phyloP scores from a whole-genome alignment of 2,329 filamentous ascomycete species.

The Didymella glomerata region DNA sequence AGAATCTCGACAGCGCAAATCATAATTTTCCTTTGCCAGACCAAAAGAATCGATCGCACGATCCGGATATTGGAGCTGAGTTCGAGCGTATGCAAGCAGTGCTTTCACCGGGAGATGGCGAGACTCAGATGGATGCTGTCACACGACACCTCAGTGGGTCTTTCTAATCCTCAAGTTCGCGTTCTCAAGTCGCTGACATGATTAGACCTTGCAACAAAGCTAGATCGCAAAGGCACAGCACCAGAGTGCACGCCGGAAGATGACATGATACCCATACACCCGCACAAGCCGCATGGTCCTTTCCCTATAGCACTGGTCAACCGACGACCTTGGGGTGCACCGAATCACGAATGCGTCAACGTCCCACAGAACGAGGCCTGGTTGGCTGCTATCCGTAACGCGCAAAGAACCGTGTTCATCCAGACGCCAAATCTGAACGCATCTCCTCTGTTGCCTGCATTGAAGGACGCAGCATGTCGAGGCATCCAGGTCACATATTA shows the following conservation, averaged over 20 bases:
- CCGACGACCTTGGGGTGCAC: conserved; percentile 70
- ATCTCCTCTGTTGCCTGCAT: conserved; percentile 68
- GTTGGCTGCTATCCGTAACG: conserved; percentile 73
- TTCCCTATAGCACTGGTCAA: conserved; percentile 78
- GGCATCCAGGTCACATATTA: conserved; percentile 75
- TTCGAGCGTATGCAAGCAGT: conserved; percentile 67
- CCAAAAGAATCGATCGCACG: conserved; percentile 51
- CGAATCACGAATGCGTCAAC: conserved; percentile 67
- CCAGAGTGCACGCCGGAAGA: conserved; percentile 63
- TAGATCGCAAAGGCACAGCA: conserved; percentile 60
- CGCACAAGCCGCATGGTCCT: conserved; percentile 61
- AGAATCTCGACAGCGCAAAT: not conserved
- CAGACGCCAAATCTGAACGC: conserved; percentile 82
- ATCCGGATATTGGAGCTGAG: conserved; percentile 67
- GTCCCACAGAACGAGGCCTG: conserved; percentile 81
- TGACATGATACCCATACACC: conserved; percentile 73
- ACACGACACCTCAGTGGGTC: conserved; percentile 69
- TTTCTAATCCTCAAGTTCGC: not conserved
- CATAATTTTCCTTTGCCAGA: not conserved
- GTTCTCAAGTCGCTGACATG: not conserved
- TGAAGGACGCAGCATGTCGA: conserved; percentile 70
- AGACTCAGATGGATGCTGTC: conserved; percentile 66
- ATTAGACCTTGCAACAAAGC: conserved; percentile 53
- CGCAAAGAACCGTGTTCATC: conserved; percentile 72
- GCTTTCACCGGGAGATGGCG: conserved; percentile 60